Conservation (phyloP, 2,329 filamentous ascomycete genomes). For the Diaporthe batatas region DNA sequence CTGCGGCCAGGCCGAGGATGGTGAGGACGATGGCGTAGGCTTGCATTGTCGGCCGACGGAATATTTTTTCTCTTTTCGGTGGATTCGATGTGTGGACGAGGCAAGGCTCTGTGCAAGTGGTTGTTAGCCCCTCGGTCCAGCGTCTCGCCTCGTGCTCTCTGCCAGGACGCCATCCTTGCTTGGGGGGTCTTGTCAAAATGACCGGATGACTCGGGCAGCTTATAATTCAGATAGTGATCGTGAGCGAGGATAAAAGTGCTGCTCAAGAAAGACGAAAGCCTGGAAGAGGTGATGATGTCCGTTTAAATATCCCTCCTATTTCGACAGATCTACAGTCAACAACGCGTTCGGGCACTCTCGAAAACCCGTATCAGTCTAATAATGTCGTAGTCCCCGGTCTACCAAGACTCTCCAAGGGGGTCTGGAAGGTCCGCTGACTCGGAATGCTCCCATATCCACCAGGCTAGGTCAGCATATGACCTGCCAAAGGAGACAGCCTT, state of each 20-base stretch:
- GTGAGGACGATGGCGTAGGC: slow-evolving; percentile 15
- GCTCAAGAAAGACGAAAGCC: background rate
- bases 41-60: background rate
- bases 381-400: background rate
- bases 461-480: slow-evolving; percentile 10
- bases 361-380: background rate
- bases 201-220: background rate
- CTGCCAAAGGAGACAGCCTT: background rate
- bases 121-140: background rate
- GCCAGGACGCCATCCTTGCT: background rate
- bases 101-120: background rate
- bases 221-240: background rate
- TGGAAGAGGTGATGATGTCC: background rate
- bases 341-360: background rate
- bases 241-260: background rate
- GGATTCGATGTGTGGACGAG: background rate
- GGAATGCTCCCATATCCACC: background rate
- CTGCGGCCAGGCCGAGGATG: slow-evolving; percentile 12
- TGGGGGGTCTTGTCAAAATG: background rate
- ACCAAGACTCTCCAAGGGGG: background rate
- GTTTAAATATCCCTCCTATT: background rate
- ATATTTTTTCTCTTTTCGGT: too few species aligned
- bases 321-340: slow-evolving; percentile 7
- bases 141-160: background rate
- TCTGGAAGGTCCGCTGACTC: background rate